phyloP scores from a whole-genome alignment of 2,329 filamentous ascomycete genomes.

The Celoporthe dispersa region DNA sequence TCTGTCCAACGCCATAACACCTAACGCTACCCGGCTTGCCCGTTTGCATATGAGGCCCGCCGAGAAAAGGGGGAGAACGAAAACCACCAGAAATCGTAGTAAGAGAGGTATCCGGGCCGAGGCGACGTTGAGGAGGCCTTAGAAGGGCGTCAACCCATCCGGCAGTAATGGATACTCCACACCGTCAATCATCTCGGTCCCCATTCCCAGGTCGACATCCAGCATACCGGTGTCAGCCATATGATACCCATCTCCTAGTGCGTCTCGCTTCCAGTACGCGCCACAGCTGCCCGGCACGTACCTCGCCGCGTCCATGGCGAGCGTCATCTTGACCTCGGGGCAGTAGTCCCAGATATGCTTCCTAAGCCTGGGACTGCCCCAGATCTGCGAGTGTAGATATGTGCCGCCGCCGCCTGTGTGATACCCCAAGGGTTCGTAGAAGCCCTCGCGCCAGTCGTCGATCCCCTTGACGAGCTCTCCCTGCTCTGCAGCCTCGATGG shows the following conservation, averaged over 20 bases:
- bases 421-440: conserved; percentile 59
- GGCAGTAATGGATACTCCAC: conserved; percentile 47
- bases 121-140: not conserved
- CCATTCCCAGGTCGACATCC: conserved; percentile 39
- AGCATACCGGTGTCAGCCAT: conserved; percentile 30
- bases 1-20: conserved; percentile 19
- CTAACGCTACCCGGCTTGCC: not conserved
- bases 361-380: conserved; percentile 49
- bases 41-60: not conserved
- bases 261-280: conserved; percentile 50
- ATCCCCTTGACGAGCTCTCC: conserved; percentile 50
- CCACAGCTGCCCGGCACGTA: conserved; percentile 55
- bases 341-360: conserved; percentile 59
- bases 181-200: conserved; percentile 47
- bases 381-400: conserved; percentile 48
- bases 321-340: conserved; percentile 50
- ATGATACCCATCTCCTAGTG: conserved; percentile 28
- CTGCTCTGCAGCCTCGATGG: conserved; percentile 32
- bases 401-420: conserved; percentile 52
- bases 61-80: not conserved
- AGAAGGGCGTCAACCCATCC: conserved; percentile 42
- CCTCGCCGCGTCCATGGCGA: conserved; percentile 54
- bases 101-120: not conserved
- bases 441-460: conserved; percentile 43
- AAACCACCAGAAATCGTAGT: not conserved